These are phyloP conservation scores for Saccharomyces jurei DNA, from an alignment of 805 yeast species.

Conservation along the genomic window DNA sequence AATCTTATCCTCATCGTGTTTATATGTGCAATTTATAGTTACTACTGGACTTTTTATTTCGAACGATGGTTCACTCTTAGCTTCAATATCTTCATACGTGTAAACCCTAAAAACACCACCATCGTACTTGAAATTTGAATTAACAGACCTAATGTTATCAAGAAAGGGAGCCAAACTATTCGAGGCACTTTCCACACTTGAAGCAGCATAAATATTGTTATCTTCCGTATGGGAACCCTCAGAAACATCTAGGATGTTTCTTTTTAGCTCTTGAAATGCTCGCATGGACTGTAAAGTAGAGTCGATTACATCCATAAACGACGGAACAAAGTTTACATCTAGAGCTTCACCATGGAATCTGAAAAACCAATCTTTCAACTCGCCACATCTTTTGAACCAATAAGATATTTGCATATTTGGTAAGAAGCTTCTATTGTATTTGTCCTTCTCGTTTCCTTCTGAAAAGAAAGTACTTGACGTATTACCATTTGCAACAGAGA, in stretches of 20 bases:
- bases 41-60: slow-evolving; percentile 72
- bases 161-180: slow-evolving; percentile 17
- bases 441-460: slow-evolving; percentile 37
- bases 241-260: slow-evolving; percentile 7
- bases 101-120: slow-evolving; percentile 53
- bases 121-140: slow-evolving; percentile 50
- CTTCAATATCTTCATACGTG: slow-evolving; percentile 34
- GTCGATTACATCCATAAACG: slow-evolving; percentile 48
- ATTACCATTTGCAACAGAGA: slow-evolving; percentile 62
- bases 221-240: background rate
- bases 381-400: slow-evolving; percentile 20
- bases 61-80: slow-evolving; percentile 41
- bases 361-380: slow-evolving; percentile 41
- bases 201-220: slow-evolving; percentile 1
- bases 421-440: slow-evolving; percentile 55
- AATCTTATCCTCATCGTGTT: slow-evolving; percentile 7
- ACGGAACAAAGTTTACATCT: slow-evolving; percentile 56
- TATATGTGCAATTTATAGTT: slow-evolving; percentile 47
- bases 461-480: slow-evolving; percentile 43
- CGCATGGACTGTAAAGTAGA: slow-evolving; percentile 41
- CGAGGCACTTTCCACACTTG: slow-evolving; percentile 5
- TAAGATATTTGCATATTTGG: slow-evolving; percentile 54
- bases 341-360: slow-evolving; percentile 59
- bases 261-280: slow-evolving; percentile 33
- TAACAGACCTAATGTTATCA: slow-evolving; percentile 34